These are phyloP conservation scores for Plasmodium inui DNA, from an alignment of 169 alveolate genomes.

Conservation along the genomic window DNA sequence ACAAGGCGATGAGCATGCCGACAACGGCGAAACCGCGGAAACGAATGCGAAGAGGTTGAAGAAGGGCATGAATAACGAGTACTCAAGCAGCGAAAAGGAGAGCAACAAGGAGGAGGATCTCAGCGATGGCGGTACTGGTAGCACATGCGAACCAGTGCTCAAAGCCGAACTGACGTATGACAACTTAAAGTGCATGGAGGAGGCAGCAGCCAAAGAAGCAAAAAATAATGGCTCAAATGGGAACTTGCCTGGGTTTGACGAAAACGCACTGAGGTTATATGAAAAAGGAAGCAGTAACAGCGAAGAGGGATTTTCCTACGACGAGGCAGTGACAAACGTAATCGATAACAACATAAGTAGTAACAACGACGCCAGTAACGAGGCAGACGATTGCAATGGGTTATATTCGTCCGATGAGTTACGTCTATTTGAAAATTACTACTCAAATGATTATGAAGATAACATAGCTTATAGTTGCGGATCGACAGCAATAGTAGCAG, in stretches of 20 bases:
- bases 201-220: slow-evolving; percentile 18
- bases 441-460: slow-evolving; percentile 77
- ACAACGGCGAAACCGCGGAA: slow-evolving; percentile 7
- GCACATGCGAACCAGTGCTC: background rate
- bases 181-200: slow-evolving; percentile 41
- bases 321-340: slow-evolving; percentile 57
- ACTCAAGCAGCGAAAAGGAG: slow-evolving; percentile 7
- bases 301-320: slow-evolving; percentile 32
- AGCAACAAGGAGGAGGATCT: background rate
- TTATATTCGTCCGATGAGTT: slow-evolving; percentile 54
- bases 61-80: slow-evolving; percentile 44
- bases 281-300: slow-evolving; percentile 28
- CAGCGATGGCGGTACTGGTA: background rate
- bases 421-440: slow-evolving; percentile 60
- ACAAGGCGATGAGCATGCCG: slow-evolving; percentile 5
- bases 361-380: slow-evolving; percentile 19
- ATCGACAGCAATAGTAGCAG: slow-evolving; percentile 91
- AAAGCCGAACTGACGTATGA: slow-evolving; percentile 70
- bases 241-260: slow-evolving; percentile 5
- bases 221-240: slow-evolving; percentile 20
- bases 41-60: slow-evolving; percentile 44
- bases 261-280: slow-evolving; percentile 16
- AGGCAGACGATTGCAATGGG: slow-evolving; percentile 54
- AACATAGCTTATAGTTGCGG: slow-evolving; percentile 89
- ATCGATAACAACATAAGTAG: slow-evolving; percentile 66